Evolutionary conservation across 1,284 basidiomycete genomes (phyloP), one percentile per base, ranked within the genome.

Genomic region (Ustilago loliicola): DNA sequence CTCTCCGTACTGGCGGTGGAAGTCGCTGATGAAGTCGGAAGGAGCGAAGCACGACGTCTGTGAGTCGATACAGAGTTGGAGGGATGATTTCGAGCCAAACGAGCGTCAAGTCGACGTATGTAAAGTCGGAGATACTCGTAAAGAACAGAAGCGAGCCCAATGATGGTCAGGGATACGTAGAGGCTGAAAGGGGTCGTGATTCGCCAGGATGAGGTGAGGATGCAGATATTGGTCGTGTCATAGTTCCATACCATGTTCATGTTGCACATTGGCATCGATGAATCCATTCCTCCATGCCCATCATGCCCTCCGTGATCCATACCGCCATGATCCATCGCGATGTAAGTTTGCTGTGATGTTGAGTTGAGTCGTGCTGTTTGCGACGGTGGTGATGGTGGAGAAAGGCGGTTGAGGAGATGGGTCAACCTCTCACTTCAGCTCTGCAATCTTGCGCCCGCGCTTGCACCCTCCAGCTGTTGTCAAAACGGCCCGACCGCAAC

Each of bases 201-300:
- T 8, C 63, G 77, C 77, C 77, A 79, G 1, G 63, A 64, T 0
- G 66, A 62, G 11, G 60, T 56, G 1, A 79, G 40, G 30, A 79
- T 69, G 64, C 77, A 79, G 3, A 79, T 8, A 51, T 65, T 55
- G 42, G 53, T 57, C 4, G 72, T 72, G 19, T 64, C 72, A 45
- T 57, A 70, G 57, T 79, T 75, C 77, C 77, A 79, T 1, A 66
- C 60, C 77, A 79, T 79, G 52, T 51, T 61, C 77, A 79, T 79
- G 10, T 48, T 56, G 42, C 77, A 79, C 9, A 15, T 42, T 50
- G 48, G 25, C 23, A 42, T 32, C 25, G 25, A 21, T 2, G 7
- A 27, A 7, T 13, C 61, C 61, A 58, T 59, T 21, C 27, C 71
- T 11, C 63, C 67, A n/a, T 68, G 61, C 10, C 53, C 60, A n/a